A percentile compares a stretch with the other conserved stretches of the same genome.
Evolutionary conservation across 495 filamentous ascomycete genomes (phyloP).

Genomic region (Hypoxylon subgilvum): DNA sequence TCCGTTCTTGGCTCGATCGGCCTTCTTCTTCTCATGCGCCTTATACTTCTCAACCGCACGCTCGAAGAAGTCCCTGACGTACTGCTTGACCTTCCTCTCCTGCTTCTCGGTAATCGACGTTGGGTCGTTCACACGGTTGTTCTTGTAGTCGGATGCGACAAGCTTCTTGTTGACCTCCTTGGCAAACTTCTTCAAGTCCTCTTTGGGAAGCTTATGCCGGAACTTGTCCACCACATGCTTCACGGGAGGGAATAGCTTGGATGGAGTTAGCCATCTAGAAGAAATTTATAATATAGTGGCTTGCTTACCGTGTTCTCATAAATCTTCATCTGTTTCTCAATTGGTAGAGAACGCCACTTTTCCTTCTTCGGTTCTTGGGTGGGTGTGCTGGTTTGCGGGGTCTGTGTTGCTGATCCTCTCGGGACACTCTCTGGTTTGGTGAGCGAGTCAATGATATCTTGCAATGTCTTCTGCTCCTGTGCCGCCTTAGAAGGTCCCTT

Average conservation of each 20-base stretch:
- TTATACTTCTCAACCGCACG: conserved; percentile 78
- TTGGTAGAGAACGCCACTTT: conserved; percentile 77
- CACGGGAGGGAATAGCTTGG: conserved; percentile 78
- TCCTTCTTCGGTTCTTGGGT: conserved; percentile 72
- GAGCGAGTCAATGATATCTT: conserved; percentile 85
- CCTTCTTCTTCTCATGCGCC: conserved; percentile 70
- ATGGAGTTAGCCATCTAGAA: conserved; percentile 30
- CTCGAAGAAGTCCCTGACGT: conserved; percentile 83
- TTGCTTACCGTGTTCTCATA: conserved; percentile 85
- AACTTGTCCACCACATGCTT: conserved; percentile 86
- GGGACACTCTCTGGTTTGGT: conserved; percentile 65
- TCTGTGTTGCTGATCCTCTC: conserved; percentile 59
- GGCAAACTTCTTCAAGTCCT: conserved; percentile 84
- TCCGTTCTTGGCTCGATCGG: conserved; percentile 49
- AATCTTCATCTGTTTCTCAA: conserved; percentile 89
- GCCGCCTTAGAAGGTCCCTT: conserved; percentile 68
- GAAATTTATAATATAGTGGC: neutral
- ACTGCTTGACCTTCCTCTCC: conserved; percentile 78
- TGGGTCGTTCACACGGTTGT: conserved; percentile 80
- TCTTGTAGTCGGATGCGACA: conserved; percentile 87
- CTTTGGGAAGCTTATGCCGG: conserved; percentile 79
- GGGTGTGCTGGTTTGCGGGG: conserved; percentile 66
- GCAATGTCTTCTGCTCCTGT: conserved; percentile 61
- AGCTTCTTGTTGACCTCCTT: conserved; percentile 89
- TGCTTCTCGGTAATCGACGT: conserved; percentile 79